Evolutionary conservation across 1,139 yeast genomes (phyloP).

Genomic region (Suhomyces anneliseae): DNA sequence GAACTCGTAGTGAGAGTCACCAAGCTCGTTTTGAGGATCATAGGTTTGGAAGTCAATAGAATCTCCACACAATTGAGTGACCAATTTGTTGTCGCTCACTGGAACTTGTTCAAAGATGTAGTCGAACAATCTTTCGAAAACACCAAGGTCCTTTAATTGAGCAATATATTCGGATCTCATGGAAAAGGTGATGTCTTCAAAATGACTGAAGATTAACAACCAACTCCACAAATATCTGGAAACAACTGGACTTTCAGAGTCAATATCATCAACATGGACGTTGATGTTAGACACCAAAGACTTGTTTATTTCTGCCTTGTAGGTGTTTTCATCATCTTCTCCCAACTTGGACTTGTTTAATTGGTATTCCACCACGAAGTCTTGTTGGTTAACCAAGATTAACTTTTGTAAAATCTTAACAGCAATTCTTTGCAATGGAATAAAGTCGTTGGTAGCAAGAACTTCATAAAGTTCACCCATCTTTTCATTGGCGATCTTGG

Average conservation of each 20-base stretch:
- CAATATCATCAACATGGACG: constrained; percentile 35
- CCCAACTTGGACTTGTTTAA: constrained; percentile 35
- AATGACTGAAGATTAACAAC: constrained; percentile 62
- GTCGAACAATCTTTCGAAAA: constrained; percentile 48
- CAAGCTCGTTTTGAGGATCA: constrained; percentile 19
- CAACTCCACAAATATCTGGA: constrained; percentile 67
- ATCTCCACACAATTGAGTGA: constrained; percentile 30
- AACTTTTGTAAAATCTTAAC: constrained; percentile 34
- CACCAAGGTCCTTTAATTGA: constrained; percentile 51
- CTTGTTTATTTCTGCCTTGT: constrained; percentile 36
- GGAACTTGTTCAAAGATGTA: constrained; percentile 53
- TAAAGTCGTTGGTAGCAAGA: constrained; percentile 23
- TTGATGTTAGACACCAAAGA: constrained; percentile 28
- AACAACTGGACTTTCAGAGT: constrained; percentile 25
- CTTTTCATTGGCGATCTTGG: constrained; percentile 17
- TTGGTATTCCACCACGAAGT: constrained; percentile 61
- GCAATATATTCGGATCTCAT: constrained; percentile 61
- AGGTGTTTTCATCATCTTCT: constrained; percentile 13
- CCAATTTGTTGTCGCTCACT: constrained; percentile 35
- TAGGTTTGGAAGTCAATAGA: constrained; percentile 19
- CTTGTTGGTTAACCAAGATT: constrained; percentile 48
- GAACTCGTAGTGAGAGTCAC: constrained; percentile 24
- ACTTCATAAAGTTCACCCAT: constrained; percentile 21
- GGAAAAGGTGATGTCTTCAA: constrained; percentile 64
- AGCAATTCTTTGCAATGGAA: constrained; percentile 37